phyloP scores from a whole-genome alignment of 2,329 filamentous ascomycete species.

The Diaporthe batatas region DNA sequence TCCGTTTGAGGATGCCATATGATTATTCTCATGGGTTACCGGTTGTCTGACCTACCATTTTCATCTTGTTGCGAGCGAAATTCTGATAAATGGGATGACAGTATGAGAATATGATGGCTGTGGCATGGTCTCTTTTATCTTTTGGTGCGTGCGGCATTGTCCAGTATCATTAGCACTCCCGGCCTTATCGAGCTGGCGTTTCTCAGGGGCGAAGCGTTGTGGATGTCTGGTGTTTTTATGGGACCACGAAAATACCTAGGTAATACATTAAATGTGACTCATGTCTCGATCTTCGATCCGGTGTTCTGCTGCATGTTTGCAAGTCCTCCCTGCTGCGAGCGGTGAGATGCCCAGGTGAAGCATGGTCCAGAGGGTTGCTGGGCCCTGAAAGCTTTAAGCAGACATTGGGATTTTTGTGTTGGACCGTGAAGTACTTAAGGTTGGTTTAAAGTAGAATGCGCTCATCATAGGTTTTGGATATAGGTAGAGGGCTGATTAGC shows the following conservation, averaged over 20 bases:
- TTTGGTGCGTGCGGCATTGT: not conserved
- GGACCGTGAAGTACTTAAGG: not conserved
- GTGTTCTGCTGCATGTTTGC: not conserved
- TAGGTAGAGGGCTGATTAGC: no score
- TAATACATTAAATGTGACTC: constrained; percentile 11
- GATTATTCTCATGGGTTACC: not conserved
- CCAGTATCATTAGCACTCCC: constrained; percentile 8
- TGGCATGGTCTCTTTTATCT: not conserved
- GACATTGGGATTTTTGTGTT: not conserved
- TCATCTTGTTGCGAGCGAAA: not conserved
- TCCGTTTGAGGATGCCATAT: constrained; percentile 87
- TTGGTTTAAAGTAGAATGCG: no score
- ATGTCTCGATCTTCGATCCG: not conserved
- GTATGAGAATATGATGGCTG: constrained; percentile 19
- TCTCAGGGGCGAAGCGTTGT: not conserved
- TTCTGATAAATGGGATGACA: constrained; percentile 1
- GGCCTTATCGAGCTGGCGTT: constrained; percentile 19
- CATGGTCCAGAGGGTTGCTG: not conserved
- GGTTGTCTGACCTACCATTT: not conserved
- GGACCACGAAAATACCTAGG: constrained; percentile 7
- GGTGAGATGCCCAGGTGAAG: not conserved
- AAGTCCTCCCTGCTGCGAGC: no score
- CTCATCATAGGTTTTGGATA: not conserved
- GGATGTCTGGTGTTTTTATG: constrained; percentile 7
- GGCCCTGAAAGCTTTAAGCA: no score